phyloP scores from a whole-genome alignment of 768 basidiomycete genomes.

The Mycena capillaripes region DNA sequence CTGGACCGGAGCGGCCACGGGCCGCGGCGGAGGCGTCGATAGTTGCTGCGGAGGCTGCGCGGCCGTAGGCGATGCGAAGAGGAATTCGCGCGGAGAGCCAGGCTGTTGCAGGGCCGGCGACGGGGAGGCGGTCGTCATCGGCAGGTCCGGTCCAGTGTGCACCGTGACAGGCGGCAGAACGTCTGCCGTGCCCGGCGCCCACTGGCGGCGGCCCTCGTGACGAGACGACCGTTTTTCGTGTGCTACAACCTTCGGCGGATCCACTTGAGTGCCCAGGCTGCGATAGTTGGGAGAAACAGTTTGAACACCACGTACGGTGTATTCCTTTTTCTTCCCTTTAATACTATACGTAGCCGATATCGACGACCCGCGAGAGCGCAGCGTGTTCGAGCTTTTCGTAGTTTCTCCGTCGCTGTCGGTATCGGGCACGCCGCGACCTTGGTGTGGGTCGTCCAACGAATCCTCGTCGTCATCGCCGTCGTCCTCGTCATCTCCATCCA shows the following conservation, averaged over 20 bases:
- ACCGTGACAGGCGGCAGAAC: constrained; percentile 32
- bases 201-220: constrained; percentile 24
- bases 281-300: constrained; percentile 69
- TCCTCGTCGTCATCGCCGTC: constrained; percentile 74
- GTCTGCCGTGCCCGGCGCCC: constrained; percentile 24
- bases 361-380: constrained; percentile 41
- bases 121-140: constrained; percentile 37
- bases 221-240: constrained; percentile 40
- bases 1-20: constrained; percentile 40
- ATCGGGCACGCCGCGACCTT: constrained; percentile 48
- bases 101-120: constrained; percentile 31
- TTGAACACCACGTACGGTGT: constrained; percentile 80
- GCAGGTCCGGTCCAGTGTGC: constrained; percentile 33
- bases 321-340: constrained; percentile 65
- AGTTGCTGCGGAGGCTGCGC: constrained; percentile 29
- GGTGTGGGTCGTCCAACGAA: constrained; percentile 49
- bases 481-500: constrained; percentile 88
- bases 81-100: constrained; percentile 44
- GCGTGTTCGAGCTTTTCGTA: constrained; percentile 41
- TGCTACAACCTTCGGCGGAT: constrained; percentile 40
- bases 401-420: constrained; percentile 49
- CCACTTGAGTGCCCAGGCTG: constrained; percentile 73
- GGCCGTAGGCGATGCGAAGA: constrained; percentile 35
- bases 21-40: constrained; percentile 34
- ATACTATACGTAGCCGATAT: constrained; percentile 50